A percentile compares a stretch with the other conserved stretches of the same genome.
These are phyloP conservation scores for Ophiocordyceps sinensis DNA, from an alignment of 2,329 filamentous ascomycete genomes.

Conservation along the genomic window DNA sequence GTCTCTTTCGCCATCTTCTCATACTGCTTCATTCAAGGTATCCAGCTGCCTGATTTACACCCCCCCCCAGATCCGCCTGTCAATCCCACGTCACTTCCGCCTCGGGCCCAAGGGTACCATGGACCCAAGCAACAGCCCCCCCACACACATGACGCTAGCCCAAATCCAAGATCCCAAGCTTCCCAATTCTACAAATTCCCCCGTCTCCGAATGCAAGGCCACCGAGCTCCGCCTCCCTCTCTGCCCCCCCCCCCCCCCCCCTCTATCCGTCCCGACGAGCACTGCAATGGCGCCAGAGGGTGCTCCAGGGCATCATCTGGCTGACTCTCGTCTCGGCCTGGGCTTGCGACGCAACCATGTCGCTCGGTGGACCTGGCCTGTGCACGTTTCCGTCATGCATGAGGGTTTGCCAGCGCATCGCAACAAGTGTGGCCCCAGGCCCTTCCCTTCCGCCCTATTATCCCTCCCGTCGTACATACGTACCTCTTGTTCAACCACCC, in stretches of 20 bases:
- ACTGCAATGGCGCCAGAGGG: not conserved
- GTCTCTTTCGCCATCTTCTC: not conserved
- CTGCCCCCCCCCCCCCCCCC: not conserved
- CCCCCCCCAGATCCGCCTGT: constrained; percentile 5
- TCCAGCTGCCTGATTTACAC: constrained; percentile 11
- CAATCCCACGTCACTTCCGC: constrained; percentile 2
- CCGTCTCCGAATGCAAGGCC: not conserved
- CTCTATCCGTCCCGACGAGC: not conserved
- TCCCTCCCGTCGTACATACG: constrained; percentile 5
- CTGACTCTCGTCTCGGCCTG: not conserved
- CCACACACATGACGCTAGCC: not conserved
- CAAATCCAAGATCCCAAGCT: not conserved
- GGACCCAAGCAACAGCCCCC: constrained; percentile 3
- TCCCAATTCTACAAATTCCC: not conserved
- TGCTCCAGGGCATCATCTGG: not conserved
- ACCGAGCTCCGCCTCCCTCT: not conserved
- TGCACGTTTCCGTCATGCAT: constrained; percentile 47
- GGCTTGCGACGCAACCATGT: not conserved
- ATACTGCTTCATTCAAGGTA: constrained; percentile 1
- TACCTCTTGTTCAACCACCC: not conserved
- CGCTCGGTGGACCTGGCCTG: constrained; percentile 6
- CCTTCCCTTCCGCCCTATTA: constrained; percentile 4
- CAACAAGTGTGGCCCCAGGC: constrained; percentile 18
- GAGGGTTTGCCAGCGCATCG: constrained; percentile 23
- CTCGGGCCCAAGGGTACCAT: constrained; percentile 3